These are phyloP conservation scores for Pterulicium gracile DNA, from an alignment of 1,284 basidiomycete genomes.

Conservation along the genomic window DNA sequence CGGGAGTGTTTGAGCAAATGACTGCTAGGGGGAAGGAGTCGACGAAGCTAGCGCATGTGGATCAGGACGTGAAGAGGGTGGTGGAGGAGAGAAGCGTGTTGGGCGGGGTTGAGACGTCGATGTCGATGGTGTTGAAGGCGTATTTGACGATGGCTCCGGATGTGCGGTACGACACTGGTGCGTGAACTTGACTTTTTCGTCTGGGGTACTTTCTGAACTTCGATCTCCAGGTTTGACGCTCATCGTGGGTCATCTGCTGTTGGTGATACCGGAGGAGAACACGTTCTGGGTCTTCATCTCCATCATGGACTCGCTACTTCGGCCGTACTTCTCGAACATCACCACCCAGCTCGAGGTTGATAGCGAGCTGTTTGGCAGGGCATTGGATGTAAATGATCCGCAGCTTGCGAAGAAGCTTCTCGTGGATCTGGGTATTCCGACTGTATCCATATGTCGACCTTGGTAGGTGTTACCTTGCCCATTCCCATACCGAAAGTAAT, in stretches of 20 bases:
- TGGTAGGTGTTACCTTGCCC: constrained; percentile 35
- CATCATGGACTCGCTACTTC: constrained; percentile 71
- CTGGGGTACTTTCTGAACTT: no score
- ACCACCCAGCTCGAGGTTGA: constrained; percentile 76
- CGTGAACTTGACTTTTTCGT: constrained; percentile 6
- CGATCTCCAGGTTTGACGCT: constrained; percentile 49
- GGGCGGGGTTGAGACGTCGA: constrained; percentile 38
- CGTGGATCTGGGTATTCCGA: constrained; percentile 51
- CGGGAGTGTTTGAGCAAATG: constrained; percentile 62
- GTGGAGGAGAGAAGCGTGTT: constrained; percentile 46
- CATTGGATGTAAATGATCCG: constrained; percentile 61
- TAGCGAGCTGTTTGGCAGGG: constrained; percentile 63
- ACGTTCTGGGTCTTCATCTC: constrained; percentile 91
- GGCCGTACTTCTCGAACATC: constrained; percentile 68
- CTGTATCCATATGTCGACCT: constrained; percentile 38
- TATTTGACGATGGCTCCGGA: constrained; percentile 78
- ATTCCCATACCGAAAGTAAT: background rate
- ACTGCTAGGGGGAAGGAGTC: constrained; percentile 42
- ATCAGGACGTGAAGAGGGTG: constrained; percentile 42
- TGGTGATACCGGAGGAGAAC: constrained; percentile 83
- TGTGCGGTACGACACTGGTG: constrained; percentile 48
- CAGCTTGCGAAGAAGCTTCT: constrained; percentile 57
- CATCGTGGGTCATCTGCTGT: constrained; percentile 69
- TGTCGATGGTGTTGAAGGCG: constrained; percentile 54
- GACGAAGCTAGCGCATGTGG: constrained; percentile 43